Conservation (phyloP, 2,329 filamentous ascomycete genomes). For the Penicillium sp. region DNA sequence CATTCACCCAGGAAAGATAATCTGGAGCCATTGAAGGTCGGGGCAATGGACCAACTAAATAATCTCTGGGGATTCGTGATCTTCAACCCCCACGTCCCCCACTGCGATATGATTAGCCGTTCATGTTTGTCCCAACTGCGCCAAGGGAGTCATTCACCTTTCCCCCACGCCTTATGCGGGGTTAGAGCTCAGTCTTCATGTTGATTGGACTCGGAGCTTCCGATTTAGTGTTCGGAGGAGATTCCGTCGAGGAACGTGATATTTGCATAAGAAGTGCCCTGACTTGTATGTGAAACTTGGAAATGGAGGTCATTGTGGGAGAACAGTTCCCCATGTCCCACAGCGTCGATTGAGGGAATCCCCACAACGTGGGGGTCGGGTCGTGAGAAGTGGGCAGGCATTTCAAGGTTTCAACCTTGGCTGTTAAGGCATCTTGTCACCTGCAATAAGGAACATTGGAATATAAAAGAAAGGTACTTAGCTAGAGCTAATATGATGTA, state of each 20-base stretch:
- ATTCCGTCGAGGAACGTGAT: not conserved
- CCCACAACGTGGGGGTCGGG: not conserved
- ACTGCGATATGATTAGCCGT: constrained; percentile 13
- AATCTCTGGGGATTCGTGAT: constrained; percentile 7
- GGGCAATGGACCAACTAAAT: constrained; percentile 14
- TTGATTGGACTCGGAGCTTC: not conserved
- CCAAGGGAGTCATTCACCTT: not conserved
- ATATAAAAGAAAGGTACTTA: no score
- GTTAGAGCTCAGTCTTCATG: constrained; percentile 1
- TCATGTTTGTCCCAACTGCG: not conserved
- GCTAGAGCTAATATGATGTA: no score
- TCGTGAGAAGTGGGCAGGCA: not conserved
- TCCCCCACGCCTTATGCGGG: constrained; percentile 14
- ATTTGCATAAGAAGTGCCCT: not conserved
- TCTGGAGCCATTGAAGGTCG: not conserved
- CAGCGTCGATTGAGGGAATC: not conserved
- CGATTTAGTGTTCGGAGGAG: not conserved
- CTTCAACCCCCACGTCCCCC: constrained; percentile 19
- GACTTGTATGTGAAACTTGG: not conserved
- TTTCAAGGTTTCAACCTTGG: not conserved
- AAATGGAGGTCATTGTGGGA: no score
- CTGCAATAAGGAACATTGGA: no score
- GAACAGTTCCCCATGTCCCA: no score
- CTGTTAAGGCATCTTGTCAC: no score
- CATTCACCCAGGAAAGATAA: not conserved